A percentile compares a stretch with the other conserved stretches of the same genome.
Conservation (phyloP, 2,329 filamentous ascomycete species). For the Pseudopithomyces maydicus region DNA sequence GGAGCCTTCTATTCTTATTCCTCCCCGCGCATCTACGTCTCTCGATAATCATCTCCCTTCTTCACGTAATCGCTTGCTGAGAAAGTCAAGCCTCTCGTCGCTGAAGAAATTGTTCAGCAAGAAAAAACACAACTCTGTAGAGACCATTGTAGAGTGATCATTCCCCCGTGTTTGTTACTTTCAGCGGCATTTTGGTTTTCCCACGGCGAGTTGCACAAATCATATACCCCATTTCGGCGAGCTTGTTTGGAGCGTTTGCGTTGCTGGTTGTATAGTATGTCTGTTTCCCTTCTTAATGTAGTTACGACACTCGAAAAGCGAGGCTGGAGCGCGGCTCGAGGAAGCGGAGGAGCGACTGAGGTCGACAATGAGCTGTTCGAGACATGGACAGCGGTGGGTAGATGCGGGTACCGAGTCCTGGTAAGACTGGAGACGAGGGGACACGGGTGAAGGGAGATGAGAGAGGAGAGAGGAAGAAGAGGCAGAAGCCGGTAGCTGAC, state of each 20-base stretch:
- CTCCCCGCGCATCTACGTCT: constrained; percentile 35
- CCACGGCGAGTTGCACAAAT: constrained; percentile 30
- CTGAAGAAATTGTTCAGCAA: constrained; percentile 44
- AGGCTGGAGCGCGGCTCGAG: neutral
- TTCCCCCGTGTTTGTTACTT: constrained; percentile 15
- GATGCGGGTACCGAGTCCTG: neutral
- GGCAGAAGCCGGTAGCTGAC: neutral
- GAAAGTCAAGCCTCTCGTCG: constrained; percentile 41
- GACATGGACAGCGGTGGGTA: neutral
- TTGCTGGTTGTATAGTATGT: constrained; percentile 20
- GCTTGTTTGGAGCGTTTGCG: constrained; percentile 16
- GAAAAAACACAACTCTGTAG: constrained; percentile 37
- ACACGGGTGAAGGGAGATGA: neutral
- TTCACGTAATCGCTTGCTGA: constrained; percentile 30
- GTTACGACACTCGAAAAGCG: constrained; percentile 24
- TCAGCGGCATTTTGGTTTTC: constrained; percentile 25
- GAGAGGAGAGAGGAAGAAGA: neutral
- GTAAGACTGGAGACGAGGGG: neutral
- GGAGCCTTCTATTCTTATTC: constrained; percentile 21
- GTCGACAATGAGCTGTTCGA: neutral
- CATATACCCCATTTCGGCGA: constrained; percentile 38
- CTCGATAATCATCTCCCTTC: constrained; percentile 28
- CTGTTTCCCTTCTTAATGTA: constrained; percentile 21
- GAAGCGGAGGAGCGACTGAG: neutral
- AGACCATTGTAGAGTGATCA: constrained; percentile 40